phyloP scores from a whole-genome alignment of 2,329 filamentous ascomycete genomes.

The Cadophora malorum region DNA sequence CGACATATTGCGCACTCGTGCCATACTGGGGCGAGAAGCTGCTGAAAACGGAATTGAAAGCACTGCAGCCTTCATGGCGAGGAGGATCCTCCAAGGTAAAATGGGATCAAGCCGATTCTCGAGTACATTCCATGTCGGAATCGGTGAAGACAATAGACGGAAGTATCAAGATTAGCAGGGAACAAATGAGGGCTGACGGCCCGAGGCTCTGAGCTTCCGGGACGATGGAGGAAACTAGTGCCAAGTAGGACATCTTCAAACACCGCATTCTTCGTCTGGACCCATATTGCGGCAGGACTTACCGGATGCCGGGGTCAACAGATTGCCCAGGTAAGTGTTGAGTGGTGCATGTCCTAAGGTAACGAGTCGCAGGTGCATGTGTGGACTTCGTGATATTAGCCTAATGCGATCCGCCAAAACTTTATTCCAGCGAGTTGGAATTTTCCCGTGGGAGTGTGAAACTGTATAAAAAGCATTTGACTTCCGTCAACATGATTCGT shows the following conservation, averaged over 20 bases:
- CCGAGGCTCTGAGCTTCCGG: background rate
- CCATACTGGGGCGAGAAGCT: slow-evolving; percentile 7
- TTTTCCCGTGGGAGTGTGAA: background rate
- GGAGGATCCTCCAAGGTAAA: background rate
- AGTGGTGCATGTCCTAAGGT: background rate
- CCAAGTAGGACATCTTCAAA: background rate
- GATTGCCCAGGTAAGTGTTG: background rate
- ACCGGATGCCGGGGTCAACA: background rate
- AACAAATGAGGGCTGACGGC: background rate
- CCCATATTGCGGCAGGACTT: background rate
- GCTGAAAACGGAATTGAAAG: slow-evolving; percentile 9
- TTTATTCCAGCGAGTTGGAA: background rate
- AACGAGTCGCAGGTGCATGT: background rate
- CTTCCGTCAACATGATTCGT: background rate
- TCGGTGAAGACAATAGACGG: slow-evolving; percentile 9
- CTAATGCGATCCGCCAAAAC: slow-evolving; percentile 3
- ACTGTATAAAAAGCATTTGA: background rate
- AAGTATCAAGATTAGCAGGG: slow-evolving; percentile 3
- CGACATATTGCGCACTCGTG: slow-evolving; percentile 3
- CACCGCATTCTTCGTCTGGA: background rate
- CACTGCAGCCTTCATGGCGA: slow-evolving; percentile 13
- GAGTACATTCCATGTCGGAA: background rate
- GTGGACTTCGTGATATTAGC: slow-evolving; percentile 5
- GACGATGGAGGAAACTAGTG: background rate
- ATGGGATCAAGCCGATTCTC: background rate